These are phyloP conservation scores for Lotmaria passim DNA, from an alignment of 208 protist genomes.

Conservation along the genomic window DNA sequence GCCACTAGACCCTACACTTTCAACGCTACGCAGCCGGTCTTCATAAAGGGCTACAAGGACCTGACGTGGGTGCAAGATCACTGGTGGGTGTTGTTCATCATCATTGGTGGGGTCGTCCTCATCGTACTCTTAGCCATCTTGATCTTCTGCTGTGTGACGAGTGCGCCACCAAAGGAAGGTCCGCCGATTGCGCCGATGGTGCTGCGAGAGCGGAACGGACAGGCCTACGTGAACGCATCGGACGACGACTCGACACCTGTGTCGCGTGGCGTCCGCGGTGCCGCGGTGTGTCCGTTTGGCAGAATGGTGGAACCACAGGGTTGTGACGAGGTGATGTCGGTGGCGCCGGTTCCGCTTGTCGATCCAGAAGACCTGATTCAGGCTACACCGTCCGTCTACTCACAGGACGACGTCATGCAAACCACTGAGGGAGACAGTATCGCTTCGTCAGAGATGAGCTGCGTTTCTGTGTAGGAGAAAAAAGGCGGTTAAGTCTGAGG, in stretches of 20 bases:
- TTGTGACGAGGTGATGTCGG: conserved; percentile 2
- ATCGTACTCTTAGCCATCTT: conserved; percentile 39
- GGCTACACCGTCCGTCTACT: conserved; percentile 23
- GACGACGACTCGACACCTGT: conserved; percentile 18
- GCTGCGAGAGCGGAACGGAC: conserved; percentile 51
- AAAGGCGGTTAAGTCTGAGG: too few relatives aligned
- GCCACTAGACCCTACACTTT: conserved; percentile 12
- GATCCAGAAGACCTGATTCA: conserved; percentile 31
- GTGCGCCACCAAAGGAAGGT: conserved; percentile 21
- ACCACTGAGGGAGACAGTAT: conserved; percentile 20
- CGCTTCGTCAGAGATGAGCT: too few relatives aligned
- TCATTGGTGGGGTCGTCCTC: conserved; percentile 38
- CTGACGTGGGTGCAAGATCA: conserved; percentile 58
- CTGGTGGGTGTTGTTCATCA: conserved; percentile 61
- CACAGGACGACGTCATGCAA: conserved; percentile 23
- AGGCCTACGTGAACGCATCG: conserved; percentile 25
- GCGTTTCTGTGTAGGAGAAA: too few relatives aligned
- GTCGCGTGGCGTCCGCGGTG: not conserved
- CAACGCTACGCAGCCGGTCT: conserved; percentile 36
- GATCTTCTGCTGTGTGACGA: conserved; percentile 54
- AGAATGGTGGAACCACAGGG: too few relatives aligned
- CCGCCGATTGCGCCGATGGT: conserved; percentile 51
- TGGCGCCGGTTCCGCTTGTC: conserved; percentile 14
- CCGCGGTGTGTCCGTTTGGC: too few relatives aligned
- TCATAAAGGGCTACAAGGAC: conserved; percentile 56